Conservation (phyloP, 345 rosid genomes). For the Linum lewisii region DNA sequence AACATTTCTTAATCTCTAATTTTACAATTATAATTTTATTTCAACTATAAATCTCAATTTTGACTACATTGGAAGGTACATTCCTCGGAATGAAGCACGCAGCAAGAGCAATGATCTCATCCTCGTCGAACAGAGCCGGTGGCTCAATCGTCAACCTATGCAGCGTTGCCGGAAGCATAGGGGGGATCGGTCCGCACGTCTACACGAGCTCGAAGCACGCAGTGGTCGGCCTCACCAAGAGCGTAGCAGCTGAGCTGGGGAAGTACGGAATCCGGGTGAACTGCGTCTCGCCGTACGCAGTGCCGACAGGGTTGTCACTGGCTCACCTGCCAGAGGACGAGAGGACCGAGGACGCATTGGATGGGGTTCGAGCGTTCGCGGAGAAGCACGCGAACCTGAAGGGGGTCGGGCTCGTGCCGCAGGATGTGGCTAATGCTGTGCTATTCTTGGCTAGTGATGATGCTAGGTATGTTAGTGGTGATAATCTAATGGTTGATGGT, state of each 20-base stretch:
- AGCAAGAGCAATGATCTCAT: conserved; percentile 69
- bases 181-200: conserved; percentile 74
- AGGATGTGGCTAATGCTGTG: conserved; percentile 78
- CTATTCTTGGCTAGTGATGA: conserved; percentile 81
- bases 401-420: conserved; percentile 60
- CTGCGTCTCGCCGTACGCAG: conserved; percentile 86
- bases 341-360: conserved; percentile 50
- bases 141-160: conserved; percentile 57
- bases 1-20: no score
- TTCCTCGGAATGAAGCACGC: conserved; percentile 91
- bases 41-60: no score
- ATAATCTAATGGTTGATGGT: conserved; percentile 81
- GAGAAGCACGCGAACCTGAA: conserved; percentile 52
- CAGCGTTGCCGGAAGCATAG: conserved; percentile 47
- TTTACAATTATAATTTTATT: no score
- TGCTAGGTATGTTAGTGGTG: conserved; percentile 77
- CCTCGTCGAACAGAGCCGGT: conserved; percentile 20
- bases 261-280: conserved; percentile 82
- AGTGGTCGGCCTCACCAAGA: conserved; percentile 59
- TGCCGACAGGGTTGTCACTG: conserved; percentile 48
- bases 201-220: conserved; percentile 87
- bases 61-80: conserved; percentile 33
- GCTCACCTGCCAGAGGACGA: conserved; percentile 71
- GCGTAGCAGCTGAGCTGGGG: conserved; percentile 88
- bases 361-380: conserved; percentile 41